Base-by-base conservation (phyloP, 2,329 filamentous ascomycete genomes). In the Monosporascus cannonballus region DNA sequence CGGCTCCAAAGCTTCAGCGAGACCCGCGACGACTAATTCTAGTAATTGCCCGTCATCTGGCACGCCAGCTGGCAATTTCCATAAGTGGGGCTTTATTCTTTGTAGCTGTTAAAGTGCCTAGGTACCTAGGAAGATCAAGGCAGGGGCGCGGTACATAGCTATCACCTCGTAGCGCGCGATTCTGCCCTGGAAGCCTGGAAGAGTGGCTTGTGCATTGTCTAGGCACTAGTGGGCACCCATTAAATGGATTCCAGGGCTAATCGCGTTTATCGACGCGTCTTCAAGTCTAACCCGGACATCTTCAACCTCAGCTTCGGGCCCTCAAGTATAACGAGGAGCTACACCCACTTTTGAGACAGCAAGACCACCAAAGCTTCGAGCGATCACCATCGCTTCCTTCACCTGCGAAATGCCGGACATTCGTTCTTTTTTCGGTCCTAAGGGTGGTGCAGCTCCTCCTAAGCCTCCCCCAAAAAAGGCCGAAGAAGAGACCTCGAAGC, bases 351-450 rank as follows among this genome's bases (percentile, higher is more conserved):
- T 20, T 20, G n/a, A 3, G 5, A 54, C 24, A n/a, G 4, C 22
- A 27, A 27, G 4, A 9, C 14, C 38, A 20, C 17, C 9, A 7
- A 18, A 46, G 8, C 24, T 17, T 27, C 22, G 22, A 46, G 42
- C 42, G 42, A 27, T 14, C 14, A 15, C 14, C 17, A 27, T 46
- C n/a, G 42, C 42, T 30, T 14, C 25, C 14, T 17, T 30, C 14
- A n/a, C 17, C 25, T 25, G 11, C 56, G 58, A 60, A 56, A 96
- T 96, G 91, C 84, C 91, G 57, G 93, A 97, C 71, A 97, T 96
- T 65, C 82, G 92, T 66, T 90, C 79, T 62, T 97, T 96, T 73
- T 96, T 97, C 75, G 85, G 87, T 51, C 84, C 87, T 56, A 91
- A 91, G 69, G 82, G 83, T 49, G 78, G 80, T 58, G 76, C 79